Base-by-base conservation (phyloP, 768 basidiomycete species). In the Panaeolus papilionaceus region DNA sequence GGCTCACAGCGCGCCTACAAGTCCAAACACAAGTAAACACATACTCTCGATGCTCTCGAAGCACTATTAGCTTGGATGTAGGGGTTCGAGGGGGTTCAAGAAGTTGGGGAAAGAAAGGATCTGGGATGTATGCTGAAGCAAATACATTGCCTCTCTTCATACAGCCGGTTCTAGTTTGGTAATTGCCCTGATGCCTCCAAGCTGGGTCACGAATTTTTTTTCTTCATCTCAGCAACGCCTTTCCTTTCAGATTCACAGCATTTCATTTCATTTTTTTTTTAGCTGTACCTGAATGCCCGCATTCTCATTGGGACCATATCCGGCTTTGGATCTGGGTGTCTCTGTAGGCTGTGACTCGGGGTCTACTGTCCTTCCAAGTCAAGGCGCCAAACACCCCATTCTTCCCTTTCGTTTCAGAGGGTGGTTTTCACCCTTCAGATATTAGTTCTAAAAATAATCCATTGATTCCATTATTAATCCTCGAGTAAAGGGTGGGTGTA, bases 11-110 rank as follows among this genome's bases (percentile, higher is more conserved):
- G 28, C 54, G 16, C 54, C 54, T 58, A 58, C 54, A 58, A 58
- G 54, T 28, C 12, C 54, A 58, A 58, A 58, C 33, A 58, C 3
- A 11, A 58, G 54, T 7, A 58, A 58, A 58, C 54, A 51, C 47
- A 16, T 7, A 3, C 33, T 12, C 28, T 58, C 54, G 54, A 58
- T 37, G 14, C 54, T 58, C 33, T 37, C 26, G 28, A 37, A 33
- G 54, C 5, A 37, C 26, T 58, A 4, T 51, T 2, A 51, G 42
- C 12, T 51, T 10, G 20, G 20, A 6, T 23, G 20, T 20, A 11
- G 20, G 20, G 8, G 18, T 51, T 20, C n/a, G 47, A 26, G 23
- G 4, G 47, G 20, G 47, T 16, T 44, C 42, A 23, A 23, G 8
- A 8, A 2, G 8, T 8, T 20, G 23, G 20, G 20, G 12, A 20